Percentiles rank a stretch among this genome's conserved stretches.
phyloP scores from a whole-genome alignment of 176 grass and related monocot genomes.

The Alopecurus myosuroides region DNA sequence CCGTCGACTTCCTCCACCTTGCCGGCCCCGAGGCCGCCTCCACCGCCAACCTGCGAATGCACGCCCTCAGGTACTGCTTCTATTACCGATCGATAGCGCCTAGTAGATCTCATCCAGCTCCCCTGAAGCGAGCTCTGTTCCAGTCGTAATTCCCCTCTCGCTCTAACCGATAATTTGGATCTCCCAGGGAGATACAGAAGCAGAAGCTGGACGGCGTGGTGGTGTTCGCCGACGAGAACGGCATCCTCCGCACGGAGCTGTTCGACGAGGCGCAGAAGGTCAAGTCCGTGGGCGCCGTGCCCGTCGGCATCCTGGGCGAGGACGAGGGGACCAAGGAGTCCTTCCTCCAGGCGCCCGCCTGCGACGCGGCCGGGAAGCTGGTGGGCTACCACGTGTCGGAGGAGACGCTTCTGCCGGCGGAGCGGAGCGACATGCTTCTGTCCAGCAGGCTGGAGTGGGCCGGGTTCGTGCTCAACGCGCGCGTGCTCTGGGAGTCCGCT shows the following conservation, averaged over 20 bases:
- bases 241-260: slow-evolving; percentile 72
- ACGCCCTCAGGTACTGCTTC: slow-evolving; percentile 48
- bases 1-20: slow-evolving; percentile 49
- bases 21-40: slow-evolving; percentile 15
- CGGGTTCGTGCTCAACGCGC: slow-evolving; percentile 71
- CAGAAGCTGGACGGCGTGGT: slow-evolving; percentile 69
- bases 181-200: slow-evolving; percentile 49
- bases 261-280: slow-evolving; percentile 96
- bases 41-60: slow-evolving; percentile 42
- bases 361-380: slow-evolving; percentile 58
- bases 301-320: slow-evolving; percentile 60
- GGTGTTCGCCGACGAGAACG: slow-evolving; percentile 94
- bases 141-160: neutral
- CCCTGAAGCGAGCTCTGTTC: neutral
- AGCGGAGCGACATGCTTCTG: slow-evolving; percentile 44
- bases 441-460: slow-evolving; percentile 73
- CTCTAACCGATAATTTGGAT: slow-evolving; percentile 1
- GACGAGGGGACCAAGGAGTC: slow-evolving; percentile 49
- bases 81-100: neutral
- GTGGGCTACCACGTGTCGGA: slow-evolving; percentile 64
- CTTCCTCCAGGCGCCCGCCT: slow-evolving; percentile 75
- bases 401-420: slow-evolving; percentile 37
- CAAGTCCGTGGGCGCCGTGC: slow-evolving; percentile 53
- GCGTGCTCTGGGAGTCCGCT: slow-evolving; percentile 51
- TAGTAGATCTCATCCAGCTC: slow-evolving; percentile 16